Percentiles rank a stretch among this genome's conserved stretches.
Conservation (phyloP, 139 green algal genomes). For the Coelastrella sp. region DNA sequence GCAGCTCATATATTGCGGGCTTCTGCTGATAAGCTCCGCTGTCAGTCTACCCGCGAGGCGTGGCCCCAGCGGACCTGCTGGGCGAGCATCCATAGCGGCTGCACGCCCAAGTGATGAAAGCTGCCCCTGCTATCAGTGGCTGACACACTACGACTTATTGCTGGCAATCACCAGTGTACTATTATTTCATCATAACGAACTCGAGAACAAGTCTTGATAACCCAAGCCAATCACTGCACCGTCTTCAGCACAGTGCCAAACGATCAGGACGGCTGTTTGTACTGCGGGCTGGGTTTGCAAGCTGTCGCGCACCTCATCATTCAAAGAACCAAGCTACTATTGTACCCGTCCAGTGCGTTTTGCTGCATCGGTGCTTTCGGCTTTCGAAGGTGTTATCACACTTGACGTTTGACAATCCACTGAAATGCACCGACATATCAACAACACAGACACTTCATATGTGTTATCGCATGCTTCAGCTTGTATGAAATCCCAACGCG, state of each 20-base stretch:
- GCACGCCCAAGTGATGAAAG: not conserved
- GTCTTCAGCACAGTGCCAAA: not conserved
- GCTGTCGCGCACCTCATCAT: no score
- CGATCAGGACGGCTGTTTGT: not conserved
- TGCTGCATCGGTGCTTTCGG: not conserved
- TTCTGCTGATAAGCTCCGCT: conserved; percentile 87
- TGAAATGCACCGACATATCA: not conserved
- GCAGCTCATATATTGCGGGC: conserved; percentile 92
- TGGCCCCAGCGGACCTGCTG: conserved; percentile 18
- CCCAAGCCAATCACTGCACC: no score
- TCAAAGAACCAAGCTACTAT: no score
- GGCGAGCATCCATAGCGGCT: conserved; percentile 14
- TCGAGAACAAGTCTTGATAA: not conserved
- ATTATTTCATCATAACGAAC: not conserved
- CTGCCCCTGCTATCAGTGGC: not conserved
- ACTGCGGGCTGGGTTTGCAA: not conserved
- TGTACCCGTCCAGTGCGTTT: not conserved
- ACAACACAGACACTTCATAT: no score
- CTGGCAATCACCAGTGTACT: not conserved
- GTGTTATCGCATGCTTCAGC: no score
- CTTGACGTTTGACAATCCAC: not conserved
- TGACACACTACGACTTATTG: not conserved
- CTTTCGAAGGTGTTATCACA: not conserved
- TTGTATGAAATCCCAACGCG: no score
- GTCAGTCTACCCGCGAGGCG: conserved; percentile 79